A percentile compares a stretch with the other conserved stretches of the same genome.
Conservation (phyloP, 441 rosid genomes). For the Populus hybrid region DNA sequence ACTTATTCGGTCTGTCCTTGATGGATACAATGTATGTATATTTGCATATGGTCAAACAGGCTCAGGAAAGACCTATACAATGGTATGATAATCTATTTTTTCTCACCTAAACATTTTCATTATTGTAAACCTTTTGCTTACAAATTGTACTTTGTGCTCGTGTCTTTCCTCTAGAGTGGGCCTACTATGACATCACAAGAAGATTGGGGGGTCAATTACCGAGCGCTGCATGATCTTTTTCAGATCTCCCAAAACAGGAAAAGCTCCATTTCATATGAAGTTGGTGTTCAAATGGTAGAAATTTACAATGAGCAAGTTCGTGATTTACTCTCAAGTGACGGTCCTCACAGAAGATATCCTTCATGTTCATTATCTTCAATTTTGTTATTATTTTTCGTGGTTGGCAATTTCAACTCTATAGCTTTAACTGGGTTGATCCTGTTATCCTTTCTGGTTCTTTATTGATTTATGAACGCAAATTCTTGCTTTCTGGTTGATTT, state of each 20-base stretch:
- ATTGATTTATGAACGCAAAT: background rate
- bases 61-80: slow-evolving; percentile 44
- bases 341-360: slow-evolving; percentile 38
- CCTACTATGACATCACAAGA: slow-evolving; percentile 28
- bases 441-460: background rate
- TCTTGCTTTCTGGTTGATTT: background rate
- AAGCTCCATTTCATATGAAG: slow-evolving; percentile 29
- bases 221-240: slow-evolving; percentile 34
- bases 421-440: background rate
- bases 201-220: slow-evolving; percentile 36
- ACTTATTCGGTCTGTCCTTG: slow-evolving; percentile 46
- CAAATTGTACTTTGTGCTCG: background rate
- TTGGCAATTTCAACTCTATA: background rate
- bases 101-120: background rate
- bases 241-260: slow-evolving; percentile 28
- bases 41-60: slow-evolving; percentile 59
- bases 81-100: slow-evolving; percentile 27
- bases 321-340: slow-evolving; percentile 29
- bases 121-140: background rate
- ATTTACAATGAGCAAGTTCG: slow-evolving; percentile 42
- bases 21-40: slow-evolving; percentile 49
- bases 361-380: background rate
- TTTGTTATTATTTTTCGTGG: background rate
- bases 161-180: slow-evolving; percentile 25
- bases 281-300: slow-evolving; percentile 41